Percentiles rank a stretch among this genome's conserved stretches.
phyloP scores from a whole-genome alignment of 257 asterid species.

The Penstemon barbatus region DNA sequence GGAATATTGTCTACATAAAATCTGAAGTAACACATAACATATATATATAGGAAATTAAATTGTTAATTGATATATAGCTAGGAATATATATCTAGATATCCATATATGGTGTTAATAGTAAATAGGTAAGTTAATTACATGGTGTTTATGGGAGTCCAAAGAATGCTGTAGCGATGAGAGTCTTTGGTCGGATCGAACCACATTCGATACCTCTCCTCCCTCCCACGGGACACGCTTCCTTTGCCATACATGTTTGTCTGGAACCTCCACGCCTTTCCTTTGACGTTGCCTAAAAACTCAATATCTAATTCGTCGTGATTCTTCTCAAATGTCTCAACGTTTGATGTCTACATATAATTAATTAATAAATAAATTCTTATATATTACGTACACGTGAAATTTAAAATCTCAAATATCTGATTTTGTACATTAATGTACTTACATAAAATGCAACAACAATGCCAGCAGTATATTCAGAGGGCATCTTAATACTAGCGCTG shows the following conservation, averaged over 20 bases:
- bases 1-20: constrained; percentile 85
- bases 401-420: no score
- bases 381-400: no score
- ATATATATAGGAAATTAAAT: no score
- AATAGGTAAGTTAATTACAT: constrained; percentile 17
- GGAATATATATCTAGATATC: no score
- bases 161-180: constrained; percentile 80
- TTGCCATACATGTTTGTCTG: constrained; percentile 92
- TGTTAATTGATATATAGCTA: no score
- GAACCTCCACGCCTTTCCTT: constrained; percentile 85
- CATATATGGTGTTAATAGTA: no score
- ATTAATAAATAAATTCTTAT: no score
- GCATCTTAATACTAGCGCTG: constrained; percentile 87
- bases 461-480: constrained; percentile 77
- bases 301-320: constrained; percentile 92
- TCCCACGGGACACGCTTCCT: constrained; percentile 86
- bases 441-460: constrained; percentile 91
- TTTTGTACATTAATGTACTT: constrained; percentile 13
- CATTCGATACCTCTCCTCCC: constrained; percentile 85
- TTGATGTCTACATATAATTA: constrained; percentile 57
- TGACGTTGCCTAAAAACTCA: constrained; percentile 77
- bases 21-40: constrained; percentile 33
- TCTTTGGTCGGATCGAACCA: constrained; percentile 88
- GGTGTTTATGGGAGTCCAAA: constrained; percentile 70
- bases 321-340: constrained; percentile 82